These are phyloP conservation scores for Ilyonectria mors-panacis DNA, from an alignment of 2,329 filamentous ascomycete genomes.

Conservation along the genomic window DNA sequence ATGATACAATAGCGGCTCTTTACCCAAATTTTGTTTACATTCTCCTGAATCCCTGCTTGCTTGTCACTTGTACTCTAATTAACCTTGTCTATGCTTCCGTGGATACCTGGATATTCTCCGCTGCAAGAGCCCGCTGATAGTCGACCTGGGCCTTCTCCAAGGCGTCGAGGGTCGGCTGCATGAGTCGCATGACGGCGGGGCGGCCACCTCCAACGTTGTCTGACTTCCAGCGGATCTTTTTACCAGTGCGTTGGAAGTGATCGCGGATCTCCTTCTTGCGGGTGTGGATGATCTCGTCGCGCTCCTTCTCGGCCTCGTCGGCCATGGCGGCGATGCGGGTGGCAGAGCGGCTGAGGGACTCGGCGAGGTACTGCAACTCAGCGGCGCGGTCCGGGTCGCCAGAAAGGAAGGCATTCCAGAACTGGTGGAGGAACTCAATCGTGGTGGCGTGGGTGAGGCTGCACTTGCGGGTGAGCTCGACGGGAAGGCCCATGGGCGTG, in stretches of 20 bases:
- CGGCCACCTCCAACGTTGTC: slow-evolving; percentile 81
- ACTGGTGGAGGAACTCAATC: slow-evolving; percentile 96
- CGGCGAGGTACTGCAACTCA: slow-evolving; percentile 85
- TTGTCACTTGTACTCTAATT: neutral
- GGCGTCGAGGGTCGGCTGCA: slow-evolving; percentile 81
- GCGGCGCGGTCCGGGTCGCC: slow-evolving; percentile 85
- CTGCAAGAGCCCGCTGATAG: slow-evolving; percentile 80
- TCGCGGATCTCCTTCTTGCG: slow-evolving; percentile 80
- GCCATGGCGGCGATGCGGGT: slow-evolving; percentile 87
- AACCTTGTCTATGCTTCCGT: slow-evolving; percentile 53
- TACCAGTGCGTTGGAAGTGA: slow-evolving; percentile 79
- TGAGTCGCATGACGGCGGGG: slow-evolving; percentile 81
- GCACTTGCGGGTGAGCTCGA: slow-evolving; percentile 71
- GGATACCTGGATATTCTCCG: slow-evolving; percentile 68
- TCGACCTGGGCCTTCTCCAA: slow-evolving; percentile 78
- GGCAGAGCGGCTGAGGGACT: slow-evolving; percentile 83
- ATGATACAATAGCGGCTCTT: slow-evolving; percentile 8
- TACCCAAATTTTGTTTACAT: neutral
- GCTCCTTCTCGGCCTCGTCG: slow-evolving; percentile 82
- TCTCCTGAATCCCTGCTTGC: neutral
- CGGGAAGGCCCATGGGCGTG: slow-evolving; percentile 68
- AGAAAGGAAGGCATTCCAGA: slow-evolving; percentile 93
- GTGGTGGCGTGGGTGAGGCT: slow-evolving; percentile 89
- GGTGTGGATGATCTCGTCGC: slow-evolving; percentile 75
- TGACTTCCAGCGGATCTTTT: slow-evolving; percentile 79